Conservation (phyloP, 75 land plant species). For the Picea sitchensis region DNA sequence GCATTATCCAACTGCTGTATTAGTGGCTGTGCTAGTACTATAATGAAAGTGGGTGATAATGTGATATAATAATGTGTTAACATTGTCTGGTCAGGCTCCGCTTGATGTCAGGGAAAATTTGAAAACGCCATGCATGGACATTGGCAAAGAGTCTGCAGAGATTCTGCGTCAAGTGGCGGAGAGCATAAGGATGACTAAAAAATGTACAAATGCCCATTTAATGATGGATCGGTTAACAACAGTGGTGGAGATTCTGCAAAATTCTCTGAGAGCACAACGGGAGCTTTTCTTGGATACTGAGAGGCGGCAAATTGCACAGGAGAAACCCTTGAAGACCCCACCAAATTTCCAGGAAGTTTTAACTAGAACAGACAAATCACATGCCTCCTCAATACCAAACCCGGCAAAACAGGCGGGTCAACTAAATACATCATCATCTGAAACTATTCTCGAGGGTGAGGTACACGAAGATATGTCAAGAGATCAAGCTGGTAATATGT, state of each 20-base stretch:
- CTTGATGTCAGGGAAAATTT: too few relatives aligned
- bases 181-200: too few relatives aligned
- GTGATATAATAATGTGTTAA: neutral
- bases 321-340: neutral
- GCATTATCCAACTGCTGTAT: too few relatives aligned
- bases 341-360: neutral
- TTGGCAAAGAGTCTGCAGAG: too few relatives aligned
- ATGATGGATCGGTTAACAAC: too few relatives aligned
- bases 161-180: too few relatives aligned
- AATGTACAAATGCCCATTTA: too few relatives aligned
- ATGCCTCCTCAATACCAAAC: neutral
- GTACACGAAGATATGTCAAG: neutral
- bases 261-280: neutral
- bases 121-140: too few relatives aligned
- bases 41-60: too few relatives aligned
- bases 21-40: too few relatives aligned
- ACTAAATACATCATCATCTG: neutral
- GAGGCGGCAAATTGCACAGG: too few relatives aligned
- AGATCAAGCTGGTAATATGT: neutral
- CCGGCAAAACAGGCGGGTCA: too few relatives aligned
- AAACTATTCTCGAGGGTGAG: neutral
- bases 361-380: neutral
- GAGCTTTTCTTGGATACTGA: neutral
- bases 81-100: neutral
- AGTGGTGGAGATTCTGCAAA: neutral